Conservation (phyloP, 179 eudicot species). For the Beta corolliflora region DNA sequence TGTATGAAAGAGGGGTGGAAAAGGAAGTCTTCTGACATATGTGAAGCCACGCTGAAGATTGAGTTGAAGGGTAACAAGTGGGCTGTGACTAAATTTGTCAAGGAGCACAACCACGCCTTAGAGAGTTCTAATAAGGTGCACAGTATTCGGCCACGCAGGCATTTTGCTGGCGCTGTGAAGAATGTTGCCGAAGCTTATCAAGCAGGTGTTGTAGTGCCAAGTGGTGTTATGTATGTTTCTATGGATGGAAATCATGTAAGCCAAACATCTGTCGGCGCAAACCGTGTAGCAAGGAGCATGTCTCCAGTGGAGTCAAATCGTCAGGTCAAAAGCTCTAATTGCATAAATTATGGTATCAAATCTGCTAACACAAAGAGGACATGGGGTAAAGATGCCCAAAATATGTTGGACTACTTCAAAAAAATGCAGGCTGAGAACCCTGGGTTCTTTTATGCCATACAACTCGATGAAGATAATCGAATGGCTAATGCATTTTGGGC, state of each 20-base stretch:
- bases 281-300: constrained; percentile 43
- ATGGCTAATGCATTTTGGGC: constrained; percentile 92
- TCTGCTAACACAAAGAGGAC: constrained; percentile 47
- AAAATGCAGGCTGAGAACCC: constrained; percentile 95
- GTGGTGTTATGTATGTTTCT: constrained; percentile 64
- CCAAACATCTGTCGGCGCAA: constrained; percentile 39
- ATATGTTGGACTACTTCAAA: constrained; percentile 79
- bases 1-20: constrained; percentile 39
- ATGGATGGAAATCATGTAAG: constrained; percentile 46
- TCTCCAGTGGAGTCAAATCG: constrained; percentile 45
- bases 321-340: constrained; percentile 41
- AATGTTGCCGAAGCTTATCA: constrained; percentile 39
- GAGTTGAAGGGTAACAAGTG: constrained; percentile 60
- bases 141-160: constrained; percentile 51
- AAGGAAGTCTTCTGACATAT: constrained; percentile 44
- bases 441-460: constrained; percentile 87
- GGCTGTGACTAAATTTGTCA: constrained; percentile 69
- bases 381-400: constrained; percentile 83
- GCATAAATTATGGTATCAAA: constrained; percentile 38
- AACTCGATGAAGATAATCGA: constrained; percentile 77
- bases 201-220: constrained; percentile 45
- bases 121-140: constrained; percentile 50
- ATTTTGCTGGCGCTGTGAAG: constrained; percentile 54
- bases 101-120: constrained; percentile 68
- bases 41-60: constrained; percentile 72